These are phyloP conservation scores for Irpex lacteus DNA, from an alignment of 1,284 basidiomycete species.

Conservation along the genomic window DNA sequence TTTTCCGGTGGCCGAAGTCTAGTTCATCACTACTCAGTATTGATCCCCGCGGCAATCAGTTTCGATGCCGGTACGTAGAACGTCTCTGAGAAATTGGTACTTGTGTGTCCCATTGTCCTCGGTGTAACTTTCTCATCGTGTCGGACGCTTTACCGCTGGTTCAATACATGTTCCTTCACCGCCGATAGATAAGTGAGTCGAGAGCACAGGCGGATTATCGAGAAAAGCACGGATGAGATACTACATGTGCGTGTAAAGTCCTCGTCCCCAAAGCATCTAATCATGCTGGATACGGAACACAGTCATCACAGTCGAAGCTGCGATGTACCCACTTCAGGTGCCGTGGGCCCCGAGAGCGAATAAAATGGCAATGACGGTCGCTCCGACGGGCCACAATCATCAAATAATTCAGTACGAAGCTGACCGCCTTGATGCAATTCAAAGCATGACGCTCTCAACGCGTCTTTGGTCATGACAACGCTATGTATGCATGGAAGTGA, in stretches of 20 bases:
- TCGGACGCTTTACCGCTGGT: background rate
- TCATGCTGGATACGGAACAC: background rate
- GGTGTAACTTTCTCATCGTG: background rate
- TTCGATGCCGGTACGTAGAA: background rate
- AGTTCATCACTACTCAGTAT: background rate
- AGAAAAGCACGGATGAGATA: background rate
- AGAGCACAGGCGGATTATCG: background rate
- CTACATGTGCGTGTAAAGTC: background rate
- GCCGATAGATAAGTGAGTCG: background rate
- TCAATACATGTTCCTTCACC: background rate
- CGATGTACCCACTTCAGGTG: background rate
- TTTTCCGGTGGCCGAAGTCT: background rate
- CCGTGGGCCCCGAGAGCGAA: background rate
- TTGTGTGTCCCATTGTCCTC: slow-evolving; percentile 1
- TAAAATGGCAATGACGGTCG: background rate
- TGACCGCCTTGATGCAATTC: background rate
- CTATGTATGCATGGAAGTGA: background rate
- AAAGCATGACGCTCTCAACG: background rate
- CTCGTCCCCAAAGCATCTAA: background rate
- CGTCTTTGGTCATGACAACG: slow-evolving; percentile 1
- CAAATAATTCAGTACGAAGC: background rate
- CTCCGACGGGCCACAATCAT: background rate
- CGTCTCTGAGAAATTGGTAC: background rate
- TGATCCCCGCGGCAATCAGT: background rate
- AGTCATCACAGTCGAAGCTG: background rate